Evolutionary conservation across 345 rosid genomes (phyloP), one percentile per base, ranked within the genome.

Genomic region (Syzygium oleosum): DNA sequence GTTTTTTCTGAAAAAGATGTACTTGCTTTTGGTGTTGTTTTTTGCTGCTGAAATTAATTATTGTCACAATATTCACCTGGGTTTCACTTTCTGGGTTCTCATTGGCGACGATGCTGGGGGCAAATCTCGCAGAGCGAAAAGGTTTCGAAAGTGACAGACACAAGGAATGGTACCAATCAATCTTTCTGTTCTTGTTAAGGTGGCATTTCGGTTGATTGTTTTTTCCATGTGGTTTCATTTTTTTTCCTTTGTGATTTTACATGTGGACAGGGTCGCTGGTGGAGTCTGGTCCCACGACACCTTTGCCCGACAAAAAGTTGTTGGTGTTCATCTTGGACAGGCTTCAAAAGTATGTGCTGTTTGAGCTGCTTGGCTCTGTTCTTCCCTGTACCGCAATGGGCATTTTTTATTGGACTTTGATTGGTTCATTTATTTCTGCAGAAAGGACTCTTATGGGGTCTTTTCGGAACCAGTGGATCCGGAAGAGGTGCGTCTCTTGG

Each of bases 241-340:
- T 86, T 84, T 68, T 84, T 85, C 85, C 25, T 84, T 52, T 27
- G 77, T 61, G 51, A 55, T 38, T 86, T 52, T 73, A 58, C 93
- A 85, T 94, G 94, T 91, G 96, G 94, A 91, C 95, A 97, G 99
- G 93, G 90, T 94, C 95, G 87, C 91, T 89, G 93, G 93, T 90
- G 93, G 98, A 94, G 91, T 92, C 94, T 83, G 99, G 98, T 55
- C 99, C 99, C 98, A 95, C 98, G 87, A 94, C 95, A 78, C 96
- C 98, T 94, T 95, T 97, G 95, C 99, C 99, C 91, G 96, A 96
- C 94, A 96, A 96, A 95, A 96, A 95, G 97, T 94, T 97, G 94
- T 94, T 97, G 93, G 91, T 94, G 92, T 97, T 97, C 98, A 95
- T 97, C 92, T 99, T 97, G 91, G 99, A 96, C 91, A 94, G 99